A percentile compares a stretch with the other conserved stretches of the same genome.
Conservation (phyloP, 129 eudicot genomes). For the Scalesia atractyloides region DNA sequence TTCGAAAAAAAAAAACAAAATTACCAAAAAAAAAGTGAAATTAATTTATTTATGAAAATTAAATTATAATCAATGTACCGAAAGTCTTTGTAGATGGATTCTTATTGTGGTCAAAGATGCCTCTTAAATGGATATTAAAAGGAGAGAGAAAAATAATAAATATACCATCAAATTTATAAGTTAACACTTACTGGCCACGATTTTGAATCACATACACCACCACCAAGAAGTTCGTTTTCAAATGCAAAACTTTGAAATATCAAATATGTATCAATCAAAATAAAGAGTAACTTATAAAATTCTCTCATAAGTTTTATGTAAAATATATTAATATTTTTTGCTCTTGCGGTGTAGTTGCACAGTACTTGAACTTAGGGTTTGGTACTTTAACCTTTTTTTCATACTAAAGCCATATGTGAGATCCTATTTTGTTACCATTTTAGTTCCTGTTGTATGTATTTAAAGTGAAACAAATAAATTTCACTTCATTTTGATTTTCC, state of each 20-base stretch:
- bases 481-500: too few species aligned
- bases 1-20: background rate
- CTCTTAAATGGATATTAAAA: background rate
- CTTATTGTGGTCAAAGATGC: conserved; percentile 19
- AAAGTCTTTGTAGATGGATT: background rate
- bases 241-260: background rate
- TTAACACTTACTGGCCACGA: background rate
- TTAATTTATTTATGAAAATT: conserved; percentile 20
- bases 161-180: background rate
- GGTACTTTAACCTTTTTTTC: too few species aligned
- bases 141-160: conserved; percentile 12
- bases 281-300: background rate
- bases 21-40: background rate
- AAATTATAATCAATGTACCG: conserved; percentile 13
- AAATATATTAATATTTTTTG: too few species aligned
- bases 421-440: too few species aligned
- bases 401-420: too few species aligned
- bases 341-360: too few species aligned
- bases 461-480: too few species aligned
- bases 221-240: background rate
- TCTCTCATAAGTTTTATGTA: background rate
- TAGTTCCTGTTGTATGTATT: too few species aligned
- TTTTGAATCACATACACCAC: background rate
- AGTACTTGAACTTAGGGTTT: too few species aligned
- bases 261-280: background rate